Evolutionary conservation across 2,329 filamentous ascomycete species (phyloP).

Genomic region (Pseudocercospora cruenta): DNA sequence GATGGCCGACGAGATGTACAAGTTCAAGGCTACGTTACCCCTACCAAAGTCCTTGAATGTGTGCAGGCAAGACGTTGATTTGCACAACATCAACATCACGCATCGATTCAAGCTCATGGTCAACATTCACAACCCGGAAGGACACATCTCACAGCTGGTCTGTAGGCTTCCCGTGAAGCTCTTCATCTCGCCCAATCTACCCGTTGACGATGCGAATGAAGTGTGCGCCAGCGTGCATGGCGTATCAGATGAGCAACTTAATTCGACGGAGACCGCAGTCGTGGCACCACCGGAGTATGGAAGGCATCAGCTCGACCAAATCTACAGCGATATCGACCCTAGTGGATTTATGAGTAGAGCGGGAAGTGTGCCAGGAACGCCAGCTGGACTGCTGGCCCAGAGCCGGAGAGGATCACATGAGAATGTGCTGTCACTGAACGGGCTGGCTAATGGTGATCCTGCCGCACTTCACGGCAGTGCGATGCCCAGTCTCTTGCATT

Average conservation of each 20-base stretch:
- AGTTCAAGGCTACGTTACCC: slow-evolving; percentile 62
- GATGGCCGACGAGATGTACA: slow-evolving; percentile 60
- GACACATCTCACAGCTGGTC: slow-evolving; percentile 88
- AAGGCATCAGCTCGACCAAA: slow-evolving; percentile 82
- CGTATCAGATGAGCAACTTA: slow-evolving; percentile 47
- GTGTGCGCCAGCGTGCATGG: slow-evolving; percentile 58
- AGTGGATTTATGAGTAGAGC: slow-evolving; percentile 68
- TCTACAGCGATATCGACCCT: slow-evolving; percentile 85
- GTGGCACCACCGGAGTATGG: slow-evolving; percentile 92
- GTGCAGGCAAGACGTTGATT: slow-evolving; percentile 88
- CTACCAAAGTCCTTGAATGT: slow-evolving; percentile 80
- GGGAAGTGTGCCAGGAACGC: slow-evolving; percentile 67
- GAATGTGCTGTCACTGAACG: slow-evolving; percentile 68
- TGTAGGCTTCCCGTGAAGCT: slow-evolving; percentile 89
- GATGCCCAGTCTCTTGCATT: slow-evolving; percentile 69
- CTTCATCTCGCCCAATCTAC: slow-evolving; percentile 93
- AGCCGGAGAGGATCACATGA: slow-evolving; percentile 77
- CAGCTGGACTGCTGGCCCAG: slow-evolving; percentile 64
- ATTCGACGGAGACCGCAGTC: slow-evolving; percentile 59
- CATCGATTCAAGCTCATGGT: slow-evolving; percentile 93
- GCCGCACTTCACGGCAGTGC: slow-evolving; percentile 45
- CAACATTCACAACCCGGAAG: slow-evolving; percentile 90
- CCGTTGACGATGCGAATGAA: slow-evolving; percentile 83
- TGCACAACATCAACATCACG: slow-evolving; percentile 84
- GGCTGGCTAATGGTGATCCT: slow-evolving; percentile 53